These are phyloP conservation scores for Posidonia australis DNA, from an alignment of 106 monocot species.

Conservation along the genomic window DNA sequence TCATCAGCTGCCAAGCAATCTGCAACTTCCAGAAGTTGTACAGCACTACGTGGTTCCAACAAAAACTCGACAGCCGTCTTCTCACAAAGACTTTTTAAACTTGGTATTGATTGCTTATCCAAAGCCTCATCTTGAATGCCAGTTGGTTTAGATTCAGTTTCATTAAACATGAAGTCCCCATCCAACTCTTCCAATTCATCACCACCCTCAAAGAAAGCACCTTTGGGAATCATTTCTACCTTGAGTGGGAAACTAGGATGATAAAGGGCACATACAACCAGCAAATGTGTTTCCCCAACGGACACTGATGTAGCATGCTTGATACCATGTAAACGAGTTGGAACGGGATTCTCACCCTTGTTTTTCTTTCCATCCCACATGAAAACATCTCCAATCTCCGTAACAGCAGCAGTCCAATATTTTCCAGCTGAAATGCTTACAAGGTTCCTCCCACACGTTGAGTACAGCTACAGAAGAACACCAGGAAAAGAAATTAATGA, in stretches of 20 bases:
- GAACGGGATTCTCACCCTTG: slow-evolving; percentile 40
- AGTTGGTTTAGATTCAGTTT: slow-evolving; percentile 16
- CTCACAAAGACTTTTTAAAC: slow-evolving; percentile 89
- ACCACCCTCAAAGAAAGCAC: slow-evolving; percentile 13
- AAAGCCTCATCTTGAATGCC: slow-evolving; percentile 13
- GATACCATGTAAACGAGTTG: slow-evolving; percentile 70
- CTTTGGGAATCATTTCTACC: slow-evolving; percentile 6
- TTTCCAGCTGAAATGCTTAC: slow-evolving; percentile 88
- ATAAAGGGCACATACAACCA: slow-evolving; percentile 68
- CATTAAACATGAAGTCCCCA: slow-evolving; percentile 53
- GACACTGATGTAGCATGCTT: slow-evolving; percentile 80
- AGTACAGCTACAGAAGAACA: slow-evolving; percentile 43
- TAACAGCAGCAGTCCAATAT: slow-evolving; percentile 85
- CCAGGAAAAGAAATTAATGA: not conserved
- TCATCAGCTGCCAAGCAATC: slow-evolving; percentile 82
- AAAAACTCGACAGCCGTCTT: slow-evolving; percentile 70
- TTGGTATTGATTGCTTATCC: slow-evolving; percentile 28
- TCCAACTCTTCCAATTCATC: slow-evolving; percentile 56
- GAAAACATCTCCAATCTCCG: slow-evolving; percentile 74
- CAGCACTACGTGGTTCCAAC: slow-evolving; percentile 73
- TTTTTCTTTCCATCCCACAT: slow-evolving; percentile 88
- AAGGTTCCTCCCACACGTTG: slow-evolving; percentile 51
- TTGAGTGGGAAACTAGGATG: slow-evolving; percentile 42
- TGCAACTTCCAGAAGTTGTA: slow-evolving; percentile 89
- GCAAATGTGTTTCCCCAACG: slow-evolving; percentile 93